phyloP scores from a whole-genome alignment of 495 filamentous ascomycete species.

The Aspergillus affinis region DNA sequence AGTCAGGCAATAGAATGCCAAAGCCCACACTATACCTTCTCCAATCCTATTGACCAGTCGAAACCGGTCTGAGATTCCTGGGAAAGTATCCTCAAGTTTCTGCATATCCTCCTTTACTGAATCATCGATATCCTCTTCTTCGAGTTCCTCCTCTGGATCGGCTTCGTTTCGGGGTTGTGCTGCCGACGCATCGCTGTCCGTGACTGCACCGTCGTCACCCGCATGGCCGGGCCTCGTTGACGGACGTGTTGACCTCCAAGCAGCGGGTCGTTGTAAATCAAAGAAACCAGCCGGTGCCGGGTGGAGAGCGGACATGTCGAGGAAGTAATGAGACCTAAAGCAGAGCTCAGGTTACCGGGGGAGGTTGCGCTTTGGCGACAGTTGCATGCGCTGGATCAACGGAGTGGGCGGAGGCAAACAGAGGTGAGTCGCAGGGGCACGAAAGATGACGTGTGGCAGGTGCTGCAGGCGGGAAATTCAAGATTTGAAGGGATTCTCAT shows the following conservation, averaged over 20 bases:
- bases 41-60: slow-evolving; percentile 95
- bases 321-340: neutral
- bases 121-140: slow-evolving; percentile 66
- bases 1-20: neutral
- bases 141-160: slow-evolving; percentile 43
- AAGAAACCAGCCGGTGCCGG: slow-evolving; percentile 26
- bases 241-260: slow-evolving; percentile 15
- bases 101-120: slow-evolving; percentile 81
- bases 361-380: neutral
- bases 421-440: neutral
- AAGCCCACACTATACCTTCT: slow-evolving; percentile 61
- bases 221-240: slow-evolving; percentile 22
- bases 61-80: slow-evolving; percentile 77
- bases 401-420: neutral
- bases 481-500: neutral
- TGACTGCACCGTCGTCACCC: slow-evolving; percentile 32
- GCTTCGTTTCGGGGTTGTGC: slow-evolving; percentile 26
- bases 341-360: neutral
- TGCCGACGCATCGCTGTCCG: slow-evolving; percentile 26
- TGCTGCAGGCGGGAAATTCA: neutral
- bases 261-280: slow-evolving; percentile 22
- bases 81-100: slow-evolving; percentile 76
- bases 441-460: neutral
- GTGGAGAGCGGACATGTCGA: slow-evolving; percentile 31
- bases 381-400: neutral